Base-by-base conservation (phyloP, 352 stramenopile species). In the Saprolegnia parasitica region DNA sequence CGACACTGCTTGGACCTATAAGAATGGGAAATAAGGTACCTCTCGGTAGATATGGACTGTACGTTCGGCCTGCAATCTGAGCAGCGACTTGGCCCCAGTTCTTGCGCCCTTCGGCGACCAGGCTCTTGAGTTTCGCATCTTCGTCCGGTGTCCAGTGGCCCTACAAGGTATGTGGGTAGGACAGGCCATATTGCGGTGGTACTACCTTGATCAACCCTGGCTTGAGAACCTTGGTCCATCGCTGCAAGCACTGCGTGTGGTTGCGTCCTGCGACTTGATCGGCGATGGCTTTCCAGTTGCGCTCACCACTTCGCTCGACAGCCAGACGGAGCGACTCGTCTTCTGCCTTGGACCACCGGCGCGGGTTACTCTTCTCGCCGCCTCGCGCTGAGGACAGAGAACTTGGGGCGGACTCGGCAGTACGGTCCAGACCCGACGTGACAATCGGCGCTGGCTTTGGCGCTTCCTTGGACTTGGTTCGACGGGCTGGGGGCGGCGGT, bases 221-320 rank as follows among this genome's bases (percentile, higher is more conserved):
- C 62, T 95, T 94, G 15, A 98, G 78, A 62, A 97, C 91, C 78
- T 98, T 98, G 2, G 87, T 96, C 91, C 91, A 98, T 20, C 91
- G 83, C 71, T 98, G 91, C 56, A 97, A 71, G 74, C 91, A 97
- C 76, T 98, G 91, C 55, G 90, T 96, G 73, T 98, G 90, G 71
- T 97, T 98, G 15, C 91, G 77, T 26, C 88, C 90, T 5, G 87
- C 87, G 24, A 98, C 88, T 71, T 96, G 87, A 56, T 96, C 84
- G 5, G 91, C 91, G 56, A 98, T 98, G 5, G 90, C 88, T 72
- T 95, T 95, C 87, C 87, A 95, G 62, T 95, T 95, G 68, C 87
- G 84, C 62, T 95, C 87, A 2, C 87, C 87, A 37, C 87, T 95
- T 60, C 87, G 78, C 55, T 93, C 85, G n/a, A 95, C 87, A 29